Conservation (phyloP, 106 monocot species). For the Xerophyta viscosa region DNA sequence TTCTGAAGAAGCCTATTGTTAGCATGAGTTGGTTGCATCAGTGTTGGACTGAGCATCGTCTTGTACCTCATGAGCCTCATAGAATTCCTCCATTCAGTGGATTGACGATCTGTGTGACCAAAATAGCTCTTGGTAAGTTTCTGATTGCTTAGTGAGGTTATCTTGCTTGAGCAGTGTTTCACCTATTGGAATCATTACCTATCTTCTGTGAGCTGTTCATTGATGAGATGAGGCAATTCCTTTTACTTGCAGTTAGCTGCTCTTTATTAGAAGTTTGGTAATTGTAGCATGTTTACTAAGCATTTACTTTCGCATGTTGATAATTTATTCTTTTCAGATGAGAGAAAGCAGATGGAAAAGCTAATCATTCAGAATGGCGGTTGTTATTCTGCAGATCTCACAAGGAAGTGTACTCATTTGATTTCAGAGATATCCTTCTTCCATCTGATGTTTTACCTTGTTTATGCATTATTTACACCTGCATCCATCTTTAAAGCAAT, state of each 20-base stretch:
- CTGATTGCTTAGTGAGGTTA: background rate
- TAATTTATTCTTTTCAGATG: constrained; percentile 49
- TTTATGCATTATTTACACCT: background rate
- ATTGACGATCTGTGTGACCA: constrained; percentile 80
- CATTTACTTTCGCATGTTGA: no score
- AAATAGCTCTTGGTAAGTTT: constrained; percentile 56
- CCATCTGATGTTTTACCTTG: background rate
- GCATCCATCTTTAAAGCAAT: background rate
- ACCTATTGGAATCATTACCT: no score
- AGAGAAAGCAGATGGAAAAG: constrained; percentile 64
- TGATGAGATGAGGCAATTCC: no score
- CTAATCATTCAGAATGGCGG: constrained; percentile 84
- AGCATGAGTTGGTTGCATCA: constrained; percentile 63
- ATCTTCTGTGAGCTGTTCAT: no score
- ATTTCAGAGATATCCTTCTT: constrained; percentile 94
- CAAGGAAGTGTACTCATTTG: constrained; percentile 89
- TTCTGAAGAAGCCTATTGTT: constrained; percentile 91
- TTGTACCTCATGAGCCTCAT: constrained; percentile 83
- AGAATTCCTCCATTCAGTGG: constrained; percentile 88
- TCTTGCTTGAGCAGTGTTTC: no score
- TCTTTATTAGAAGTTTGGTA: no score
- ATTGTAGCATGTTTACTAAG: background rate
- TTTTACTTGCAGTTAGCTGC: no score
- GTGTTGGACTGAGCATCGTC: constrained; percentile 89
- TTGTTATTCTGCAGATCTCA: constrained; percentile 78